Evolutionary conservation across 345 rosid species (phyloP), one percentile per base, ranked within the genome.

Genomic region (Gossypium herbaceum): DNA sequence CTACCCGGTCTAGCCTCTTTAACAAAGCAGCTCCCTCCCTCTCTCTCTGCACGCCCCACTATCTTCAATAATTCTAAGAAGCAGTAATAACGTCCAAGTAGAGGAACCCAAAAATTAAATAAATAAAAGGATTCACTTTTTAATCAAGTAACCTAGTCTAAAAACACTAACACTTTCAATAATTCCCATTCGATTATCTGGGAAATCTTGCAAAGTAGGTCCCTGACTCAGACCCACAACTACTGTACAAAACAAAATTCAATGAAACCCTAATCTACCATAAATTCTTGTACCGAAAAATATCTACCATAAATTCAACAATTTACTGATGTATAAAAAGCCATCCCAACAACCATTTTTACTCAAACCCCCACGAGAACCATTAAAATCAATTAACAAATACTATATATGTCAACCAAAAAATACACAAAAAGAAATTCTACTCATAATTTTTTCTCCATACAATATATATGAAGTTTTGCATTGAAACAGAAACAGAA

Each of bases 181-280:
- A 83, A 81, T 83, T 81, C 79, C 51, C 77, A 73, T 77, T 72
- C 47, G 80, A 61, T 7, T 63, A 75, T 16, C 70, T 29, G 80
- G 62, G 67, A 71, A 71, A 71, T 20, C 56, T 39, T 24, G 58
- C 12, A 62, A 74, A 47, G 73, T 75, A 76, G 79, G 79, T 54
- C 80, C 77, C 51, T 68, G 73, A 75, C 62, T 20, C 63, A 63
- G 82, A 77, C 82, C 78, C 77, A 80, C 73, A 63, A 75, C 52
- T 22, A 41, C 65, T 27, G 54, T 66, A 27, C 41, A 59, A 45
- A 50, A 22, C 13, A 50, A 59, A 58, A 50, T n/a, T 41, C 71
- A 63, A 71, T 2, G 22, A 59, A 78, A 64, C 43, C 66, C 56
- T 58, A 29, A 59, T 24, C 25, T n/a, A 56, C 60, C 44, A 74